Evolutionary conservation across 352 stramenopile species (phyloP).

Genomic region (Phytophthora kernoviae): DNA sequence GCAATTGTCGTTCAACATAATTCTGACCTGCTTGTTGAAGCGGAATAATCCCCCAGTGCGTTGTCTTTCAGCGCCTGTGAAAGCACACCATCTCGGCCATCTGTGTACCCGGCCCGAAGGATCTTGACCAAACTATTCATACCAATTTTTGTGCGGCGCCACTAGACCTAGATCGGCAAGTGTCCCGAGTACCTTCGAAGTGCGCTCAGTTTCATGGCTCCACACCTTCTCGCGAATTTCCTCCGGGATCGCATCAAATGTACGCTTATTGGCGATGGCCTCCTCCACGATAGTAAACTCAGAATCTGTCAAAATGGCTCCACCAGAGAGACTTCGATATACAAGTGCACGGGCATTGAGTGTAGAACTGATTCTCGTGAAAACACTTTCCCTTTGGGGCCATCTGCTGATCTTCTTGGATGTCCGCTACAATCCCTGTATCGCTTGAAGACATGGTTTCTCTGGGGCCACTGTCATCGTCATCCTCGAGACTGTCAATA

Average conservation of each 20-base stretch:
- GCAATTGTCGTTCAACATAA: slow-evolving; percentile 53
- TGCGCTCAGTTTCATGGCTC: slow-evolving; percentile 72
- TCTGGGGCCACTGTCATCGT: slow-evolving; percentile 4
- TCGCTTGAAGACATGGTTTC: background rate
- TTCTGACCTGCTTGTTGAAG: slow-evolving; percentile 50
- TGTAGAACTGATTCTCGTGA: slow-evolving; percentile 77
- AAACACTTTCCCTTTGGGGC: slow-evolving; percentile 62
- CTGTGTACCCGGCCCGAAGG: slow-evolving; percentile 66
- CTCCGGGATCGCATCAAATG: slow-evolving; percentile 52
- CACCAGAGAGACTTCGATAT: slow-evolving; percentile 84
- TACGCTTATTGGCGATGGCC: slow-evolving; percentile 46
- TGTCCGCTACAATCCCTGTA: background rate
- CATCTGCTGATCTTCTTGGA: slow-evolving; percentile 3
- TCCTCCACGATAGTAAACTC: slow-evolving; percentile 66
- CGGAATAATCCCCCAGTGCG: slow-evolving; percentile 73
- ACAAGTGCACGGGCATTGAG: slow-evolving; percentile 77
- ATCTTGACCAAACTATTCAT: slow-evolving; percentile 83
- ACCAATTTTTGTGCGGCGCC: slow-evolving; percentile 78
- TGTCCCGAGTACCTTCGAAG: slow-evolving; percentile 73
- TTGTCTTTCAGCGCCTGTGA: slow-evolving; percentile 77
- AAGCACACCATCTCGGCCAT: slow-evolving; percentile 67
- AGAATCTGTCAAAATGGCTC: slow-evolving; percentile 49
- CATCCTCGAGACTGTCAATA: slow-evolving; percentile 41
- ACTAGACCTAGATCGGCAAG: slow-evolving; percentile 73
- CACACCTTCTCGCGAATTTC: slow-evolving; percentile 65